Percentiles rank a stretch among this genome's conserved stretches.
Conservation (phyloP, 371 early-diverging fungal species). For the Funneliformis caledonium region DNA sequence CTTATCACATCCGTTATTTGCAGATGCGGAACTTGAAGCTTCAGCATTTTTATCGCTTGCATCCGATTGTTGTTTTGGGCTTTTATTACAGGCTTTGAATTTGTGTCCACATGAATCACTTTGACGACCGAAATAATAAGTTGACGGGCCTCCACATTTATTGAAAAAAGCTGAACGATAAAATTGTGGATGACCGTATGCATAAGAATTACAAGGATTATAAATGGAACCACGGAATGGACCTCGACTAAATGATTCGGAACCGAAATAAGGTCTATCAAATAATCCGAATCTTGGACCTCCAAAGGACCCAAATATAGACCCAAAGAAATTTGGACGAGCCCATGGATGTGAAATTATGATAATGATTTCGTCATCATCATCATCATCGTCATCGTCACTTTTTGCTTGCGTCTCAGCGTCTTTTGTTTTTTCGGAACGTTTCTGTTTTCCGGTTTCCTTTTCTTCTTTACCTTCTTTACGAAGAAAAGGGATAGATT, state of each 20-base stretch:
- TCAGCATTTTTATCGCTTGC: not conserved
- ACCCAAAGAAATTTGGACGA: not conserved
- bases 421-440: not conserved
- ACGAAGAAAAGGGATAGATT: not conserved
- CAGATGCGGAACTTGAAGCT: not conserved
- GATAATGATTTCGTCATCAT: not conserved
- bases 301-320: not conserved
- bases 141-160: not conserved
- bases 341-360: not conserved
- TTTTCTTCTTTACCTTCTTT: not conserved
- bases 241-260: too few relatives aligned
- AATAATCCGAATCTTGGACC: not conserved
- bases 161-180: not conserved
- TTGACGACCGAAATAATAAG: not conserved
- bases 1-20: not conserved
- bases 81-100: not conserved
- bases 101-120: not conserved
- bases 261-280: not conserved
- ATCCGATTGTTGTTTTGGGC: not conserved
- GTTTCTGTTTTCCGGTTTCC: not conserved
- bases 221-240: not conserved
- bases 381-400: not conserved
- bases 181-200: not conserved
- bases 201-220: not conserved
- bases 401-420: not conserved